A percentile compares a stretch with the other conserved stretches of the same genome.
These are phyloP conservation scores for Yamadazyma kitorensis DNA, from an alignment of 805 yeast species.

Conservation along the genomic window DNA sequence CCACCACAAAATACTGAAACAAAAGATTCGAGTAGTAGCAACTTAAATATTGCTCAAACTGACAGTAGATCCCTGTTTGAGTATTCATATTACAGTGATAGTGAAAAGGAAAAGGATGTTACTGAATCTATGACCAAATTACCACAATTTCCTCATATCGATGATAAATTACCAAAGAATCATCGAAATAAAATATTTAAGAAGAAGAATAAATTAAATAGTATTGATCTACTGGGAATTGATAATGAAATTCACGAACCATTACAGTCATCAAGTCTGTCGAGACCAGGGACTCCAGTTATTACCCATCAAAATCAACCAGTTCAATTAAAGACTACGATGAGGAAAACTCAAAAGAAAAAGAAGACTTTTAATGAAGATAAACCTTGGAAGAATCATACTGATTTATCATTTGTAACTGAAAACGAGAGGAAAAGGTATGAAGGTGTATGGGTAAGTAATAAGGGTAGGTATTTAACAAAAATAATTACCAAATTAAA, in stretches of 20 bases:
- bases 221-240: conserved; percentile 6
- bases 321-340: conserved; percentile 49
- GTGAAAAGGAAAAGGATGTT: conserved; percentile 5
- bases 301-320: conserved; percentile 18
- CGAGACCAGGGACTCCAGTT: conserved; percentile 15
- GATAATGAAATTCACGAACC: conserved; percentile 15
- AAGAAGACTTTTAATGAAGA: conserved; percentile 67
- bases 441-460: conserved; percentile 93
- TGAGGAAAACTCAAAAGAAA: conserved; percentile 43
- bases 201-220: conserved; percentile 16
- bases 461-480: conserved; percentile 62
- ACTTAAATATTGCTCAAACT: background rate
- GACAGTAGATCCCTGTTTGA: conserved; percentile 14
- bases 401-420: conserved; percentile 47
- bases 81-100: conserved; percentile 5
- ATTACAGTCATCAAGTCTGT: conserved; percentile 4
- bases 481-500: conserved; percentile 26
- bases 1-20: conserved; percentile 18
- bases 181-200: conserved; percentile 18
- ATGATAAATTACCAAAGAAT: conserved; percentile 11
- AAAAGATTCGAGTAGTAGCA: background rate
- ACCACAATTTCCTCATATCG: conserved; percentile 35
- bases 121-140: conserved; percentile 14
- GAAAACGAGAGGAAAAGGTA: conserved; percentile 80
- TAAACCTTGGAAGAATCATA: conserved; percentile 92